Evolutionary conservation across 352 stramenopile genomes (phyloP), one percentile per base, ranked within the genome.

Genomic region (Discostella stelligera): DNA sequence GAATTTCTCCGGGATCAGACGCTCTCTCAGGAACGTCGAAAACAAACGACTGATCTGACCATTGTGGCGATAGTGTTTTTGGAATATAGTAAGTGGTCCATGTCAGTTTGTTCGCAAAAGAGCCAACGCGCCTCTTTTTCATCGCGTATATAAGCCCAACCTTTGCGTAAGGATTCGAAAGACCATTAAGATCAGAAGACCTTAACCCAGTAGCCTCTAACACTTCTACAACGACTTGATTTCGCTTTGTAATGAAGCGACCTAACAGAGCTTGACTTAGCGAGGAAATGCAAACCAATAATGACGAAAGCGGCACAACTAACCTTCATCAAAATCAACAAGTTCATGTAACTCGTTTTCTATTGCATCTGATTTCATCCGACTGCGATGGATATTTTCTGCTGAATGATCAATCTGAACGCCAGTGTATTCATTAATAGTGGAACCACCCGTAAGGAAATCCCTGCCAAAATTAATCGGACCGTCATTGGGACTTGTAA

Each of bases 191-290:
- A 58, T 90, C 74, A 14, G 82, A 81, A 44, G 79, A 83, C 54
- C 80, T 86, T n/a, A 94, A 76, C 6, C 88, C 87, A 62, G 78
- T 80, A 46, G 86, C 86, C 79, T 93, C 89, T 10, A 93, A 53
- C 3, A 94, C 82, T 55, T 93, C 83, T 7, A 94, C 82, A 37
- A 93, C 48, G 0, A 94, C 53, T 68, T 94, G 89, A 62, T 93
- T 77, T 10, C 80, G n/a, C 39, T 82, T 76, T 32, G 65, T 74
- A 67, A 94, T 91, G 50, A 86, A 76, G 18, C 76, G 52, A 61
- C 83, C 67, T 91, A 75, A 63, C 11, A 13, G 39, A 32, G 41
- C 20, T 52, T 27, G n/a, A 23, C n/a, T 64, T 41, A 59, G 64
- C 23, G 37, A 63, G 53, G 27, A 14, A 58, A 48, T 50, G 23